Evolutionary conservation across 2,329 filamentous ascomycete genomes (phyloP).

Genomic region (Colletotrichum melonis): DNA sequence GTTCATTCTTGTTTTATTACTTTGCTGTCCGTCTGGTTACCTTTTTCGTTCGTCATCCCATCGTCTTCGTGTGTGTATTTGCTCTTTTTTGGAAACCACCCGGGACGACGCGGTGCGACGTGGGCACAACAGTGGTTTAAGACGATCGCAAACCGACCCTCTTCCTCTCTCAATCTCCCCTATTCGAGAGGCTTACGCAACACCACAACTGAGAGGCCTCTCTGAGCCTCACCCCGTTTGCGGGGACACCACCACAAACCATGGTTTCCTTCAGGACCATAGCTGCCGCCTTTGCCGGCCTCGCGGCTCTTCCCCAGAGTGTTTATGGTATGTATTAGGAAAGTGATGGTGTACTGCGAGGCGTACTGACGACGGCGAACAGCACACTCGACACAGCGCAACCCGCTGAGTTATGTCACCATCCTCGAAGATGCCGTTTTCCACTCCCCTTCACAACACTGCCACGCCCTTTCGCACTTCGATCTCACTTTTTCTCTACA

Average conservation of each 20-base stretch:
- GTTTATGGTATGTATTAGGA: slow-evolving; percentile 43
- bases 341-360: background rate
- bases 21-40: slow-evolving; percentile 12
- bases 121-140: background rate
- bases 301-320: slow-evolving; percentile 45
- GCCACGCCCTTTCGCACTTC: slow-evolving; percentile 85
- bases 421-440: slow-evolving; percentile 81
- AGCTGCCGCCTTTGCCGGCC: slow-evolving; percentile 44
- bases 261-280: slow-evolving; percentile 49
- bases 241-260: slow-evolving; percentile 36
- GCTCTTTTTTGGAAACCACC: background rate
- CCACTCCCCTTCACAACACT: slow-evolving; percentile 80
- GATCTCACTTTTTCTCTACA: slow-evolving; percentile 85
- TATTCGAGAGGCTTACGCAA: slow-evolving; percentile 16
- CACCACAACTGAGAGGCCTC: slow-evolving; percentile 19
- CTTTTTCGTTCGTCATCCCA: slow-evolving; percentile 7
- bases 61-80: background rate
- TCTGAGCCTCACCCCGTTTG: slow-evolving; percentile 29
- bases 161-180: slow-evolving; percentile 1
- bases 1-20: slow-evolving; percentile 27
- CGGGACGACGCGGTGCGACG: background rate
- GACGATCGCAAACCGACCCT: background rate
- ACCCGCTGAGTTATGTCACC: slow-evolving; percentile 80
- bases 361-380: background rate
- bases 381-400: slow-evolving; percentile 80